These are phyloP conservation scores for Balamuthia mandrillaris DNA, from an alignment of 208 protist species.

Conservation along the genomic window DNA sequence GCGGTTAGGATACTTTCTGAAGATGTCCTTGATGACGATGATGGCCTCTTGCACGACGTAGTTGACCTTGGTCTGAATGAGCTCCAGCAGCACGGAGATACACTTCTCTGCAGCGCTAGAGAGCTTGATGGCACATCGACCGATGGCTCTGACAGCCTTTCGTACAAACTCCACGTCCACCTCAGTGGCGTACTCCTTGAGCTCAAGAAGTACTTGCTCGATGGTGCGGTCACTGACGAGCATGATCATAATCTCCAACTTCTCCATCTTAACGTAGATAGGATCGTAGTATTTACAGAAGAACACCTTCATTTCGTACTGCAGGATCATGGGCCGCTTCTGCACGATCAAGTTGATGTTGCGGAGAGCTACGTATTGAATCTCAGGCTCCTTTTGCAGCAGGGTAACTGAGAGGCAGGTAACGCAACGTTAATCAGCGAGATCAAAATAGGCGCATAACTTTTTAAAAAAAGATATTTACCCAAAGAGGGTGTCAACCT, in stretches of 20 bases:
- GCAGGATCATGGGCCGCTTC: conserved; percentile 84
- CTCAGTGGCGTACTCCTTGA: conserved; percentile 92
- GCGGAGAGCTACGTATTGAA: conserved; percentile 96
- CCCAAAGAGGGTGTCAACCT: conserved; percentile 92
- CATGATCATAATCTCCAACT: conserved; percentile 93
- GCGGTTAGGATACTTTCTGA: conserved; percentile 90
- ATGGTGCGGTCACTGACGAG: conserved; percentile 86
- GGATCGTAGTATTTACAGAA: conserved; percentile 98
- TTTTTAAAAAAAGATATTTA: conserved; percentile 23
- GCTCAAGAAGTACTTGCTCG: conserved; percentile 84
- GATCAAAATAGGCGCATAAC: neutral
- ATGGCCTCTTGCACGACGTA: conserved; percentile 95
- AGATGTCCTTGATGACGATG: conserved; percentile 94
- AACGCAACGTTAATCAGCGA: neutral
- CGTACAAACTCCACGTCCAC: conserved; percentile 97
- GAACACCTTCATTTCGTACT: conserved; percentile 86
- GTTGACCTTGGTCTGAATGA: conserved; percentile 92
- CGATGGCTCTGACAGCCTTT: conserved; percentile 92
- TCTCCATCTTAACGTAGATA: conserved; percentile 98
- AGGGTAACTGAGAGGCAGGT: conserved; percentile 59
- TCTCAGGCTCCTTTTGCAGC: conserved; percentile 86
- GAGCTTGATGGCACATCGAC: conserved; percentile 96
- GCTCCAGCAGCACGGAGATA: conserved; percentile 85
- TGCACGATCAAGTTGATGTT: conserved; percentile 98
- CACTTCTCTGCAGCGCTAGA: conserved; percentile 84